Evolutionary conservation across 1,284 basidiomycete species (phyloP), one percentile per base, ranked within the genome.

Genomic region (Leccinum subrobustum): DNA sequence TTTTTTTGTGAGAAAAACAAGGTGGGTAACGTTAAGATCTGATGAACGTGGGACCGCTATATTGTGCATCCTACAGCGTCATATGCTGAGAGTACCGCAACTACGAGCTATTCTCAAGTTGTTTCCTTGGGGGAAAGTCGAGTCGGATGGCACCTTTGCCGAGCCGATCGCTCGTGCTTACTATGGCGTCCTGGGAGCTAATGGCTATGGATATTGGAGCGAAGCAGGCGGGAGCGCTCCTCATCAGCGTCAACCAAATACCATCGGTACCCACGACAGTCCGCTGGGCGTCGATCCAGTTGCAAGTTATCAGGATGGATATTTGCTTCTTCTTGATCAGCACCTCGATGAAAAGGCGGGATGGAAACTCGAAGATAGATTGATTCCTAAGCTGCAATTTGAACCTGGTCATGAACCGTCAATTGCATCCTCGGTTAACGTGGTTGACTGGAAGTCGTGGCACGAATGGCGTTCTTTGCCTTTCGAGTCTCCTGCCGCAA

Each of bases 71-170:
- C 3, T 29, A 53, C 37, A 79, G 77, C 64, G 70, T 52, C 77
- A 78, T 56, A 78, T 78, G 78, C 54, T 70, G 52, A 71, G 67
- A 56, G 60, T 73, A 4, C 60, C 70, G 0, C 57, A 72, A 56
- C 65, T 74, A n/a, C 71, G 69, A 35, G 69, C 69, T 5, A 68
- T 76, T 52, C 63, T 76, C 31, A 68, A 69, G 16, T 66, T 72
- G 31, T 79, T 78, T 58, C 73, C 77, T 9, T 78, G 78, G 77
- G 78, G 75, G 5, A 74, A 72, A 47, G 16, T 80, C 23, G 78
- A 80, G 58, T 69, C 67, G 11, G 77, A 79, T 61, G 77, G 77
- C 3, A 77, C 76, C 23, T 79, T 78, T 66, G 59, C 65, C 7
- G 65, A 68, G 54, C 61, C 71, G 14, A 47, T 78, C 51, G 70